Evolutionary conservation across 768 basidiomycete genomes (phyloP), one percentile per base, ranked within the genome.

Genomic region (Xanthoconium stramineum): DNA sequence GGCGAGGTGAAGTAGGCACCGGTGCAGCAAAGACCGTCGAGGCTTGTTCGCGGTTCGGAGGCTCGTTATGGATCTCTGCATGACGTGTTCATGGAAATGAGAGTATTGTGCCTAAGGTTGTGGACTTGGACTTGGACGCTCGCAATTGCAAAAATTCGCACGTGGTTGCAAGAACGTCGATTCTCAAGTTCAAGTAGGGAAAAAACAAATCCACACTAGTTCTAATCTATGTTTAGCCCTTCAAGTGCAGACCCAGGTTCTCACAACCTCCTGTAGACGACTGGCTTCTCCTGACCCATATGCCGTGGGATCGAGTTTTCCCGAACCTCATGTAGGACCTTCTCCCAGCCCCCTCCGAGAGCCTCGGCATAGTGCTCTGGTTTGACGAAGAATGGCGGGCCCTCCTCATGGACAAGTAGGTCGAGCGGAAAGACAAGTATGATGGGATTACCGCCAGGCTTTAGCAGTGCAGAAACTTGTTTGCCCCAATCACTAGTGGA

Each of bases 301-400:
- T n/a, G n/a, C n/a, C n/a, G n/a, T n/a, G n/a, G n/a, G n/a, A n/a
- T n/a, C n/a, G n/a, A n/a, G n/a, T n/a, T n/a, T n/a, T n/a, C n/a
- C n/a, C n/a, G n/a, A n/a, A n/a, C n/a, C n/a, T n/a, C n/a, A n/a
- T n/a, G 82, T 6, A 81, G 54, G 0, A 86, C 76, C 61, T 80
- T 82, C 54, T 76, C 73, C 76, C 85, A 86, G 8, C 73, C 70
- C 0, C 71, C 70, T 37, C 75, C 75, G 3, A 89, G 74, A 1
- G 77, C 75, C 5, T 78, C 77, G 6, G 72, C 72, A 50, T 86
- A 87, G 49, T 84, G 78, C 39, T 83, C 80, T 1, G 80, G 77
- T 6, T 78, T 71, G 29, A 89, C 78, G 20, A 77, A 83, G 65
- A 76, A 87, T 0, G 88, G 87, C 1, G 87, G 89, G 0, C 88